A percentile compares a stretch with the other conserved stretches of the same genome.
Conservation (phyloP, 1,139 yeast species). For the Taphrina wiesneri region DNA sequence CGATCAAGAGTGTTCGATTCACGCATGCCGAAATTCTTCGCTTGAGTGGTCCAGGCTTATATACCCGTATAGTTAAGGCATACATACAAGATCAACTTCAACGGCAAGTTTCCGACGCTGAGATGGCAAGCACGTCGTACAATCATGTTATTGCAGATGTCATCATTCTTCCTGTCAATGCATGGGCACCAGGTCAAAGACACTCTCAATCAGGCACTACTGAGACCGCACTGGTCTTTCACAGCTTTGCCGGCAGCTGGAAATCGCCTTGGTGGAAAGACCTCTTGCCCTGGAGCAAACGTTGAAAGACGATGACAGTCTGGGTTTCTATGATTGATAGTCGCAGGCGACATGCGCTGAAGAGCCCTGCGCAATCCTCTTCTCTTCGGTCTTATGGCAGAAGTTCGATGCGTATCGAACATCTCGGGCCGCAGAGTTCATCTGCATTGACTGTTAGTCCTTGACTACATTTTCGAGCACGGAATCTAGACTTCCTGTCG, state of each 20-base stretch:
- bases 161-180: slow-evolving; percentile 75
- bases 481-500: no score
- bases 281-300: not conserved
- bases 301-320: not conserved
- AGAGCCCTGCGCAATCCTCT: no score
- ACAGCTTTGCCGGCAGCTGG: not conserved
- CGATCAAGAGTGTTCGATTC: slow-evolving; percentile 50
- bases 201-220: slow-evolving; percentile 50
- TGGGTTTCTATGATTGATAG: no score
- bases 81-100: slow-evolving; percentile 67
- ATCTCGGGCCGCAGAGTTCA: no score
- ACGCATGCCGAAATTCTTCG: slow-evolving; percentile 47
- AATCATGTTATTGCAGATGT: slow-evolving; percentile 61
- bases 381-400: no score
- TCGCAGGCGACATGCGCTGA: no score
- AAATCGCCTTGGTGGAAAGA: not conserved
- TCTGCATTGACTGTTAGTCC: no score
- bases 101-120: slow-evolving; percentile 49
- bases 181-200: slow-evolving; percentile 77
- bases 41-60: slow-evolving; percentile 77
- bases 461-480: no score
- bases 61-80: slow-evolving; percentile 78
- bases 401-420: no score
- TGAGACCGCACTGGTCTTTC: not conserved
- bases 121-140: not conserved